Evolutionary conservation across 225 moss, liverwort and hornwort genomes (phyloP), one percentile per base, ranked within the genome.

Genomic region (Climacium dendroides): DNA sequence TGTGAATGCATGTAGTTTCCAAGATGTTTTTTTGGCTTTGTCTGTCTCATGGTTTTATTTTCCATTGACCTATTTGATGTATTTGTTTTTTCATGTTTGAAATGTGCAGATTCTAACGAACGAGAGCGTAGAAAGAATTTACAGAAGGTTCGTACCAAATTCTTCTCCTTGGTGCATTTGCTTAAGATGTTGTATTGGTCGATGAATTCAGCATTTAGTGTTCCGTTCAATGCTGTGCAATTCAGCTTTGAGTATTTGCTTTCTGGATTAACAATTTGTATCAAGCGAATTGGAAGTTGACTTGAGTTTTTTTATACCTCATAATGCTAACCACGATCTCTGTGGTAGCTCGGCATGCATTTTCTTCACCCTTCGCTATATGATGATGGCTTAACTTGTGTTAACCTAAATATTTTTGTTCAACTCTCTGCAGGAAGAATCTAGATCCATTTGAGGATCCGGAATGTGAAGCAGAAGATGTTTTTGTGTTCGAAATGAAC

Each of bases 401-500:
- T 63, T 34, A 63, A 58, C 45, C 59, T 62, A 60, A 79, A 53
- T 43, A n/a, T 64, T 28, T 54, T 39, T n/a, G 58, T 74, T 79
- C 48, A 48, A 83, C n/a, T 74, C 65, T 60, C 3, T 89, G 67
- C 95, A 99, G 98, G 92, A 92, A 90, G 83, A 94, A 92, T 84
- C 59, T 90, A 57, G 96, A 97, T 92, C 96, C 97, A 22, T 97
- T 99, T 85, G 91, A 92, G 82, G 92, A 95, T 32, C 99, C 97
- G 25, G 99, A 99, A 89, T 96, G 99, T 83, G 91, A 92, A 77
- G 97, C 99, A 61, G 95, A 95, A 83, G 96, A 97, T 90, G 93
- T 99, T 3, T 99, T 99, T 86, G 99, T 99, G 76, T 96, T 96
- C 72, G 99, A 99, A 89, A 90, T 95, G 88, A 94, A 94, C 73